These are phyloP conservation scores for Verticillium zaregamsianum DNA, from an alignment of 2,329 filamentous ascomycete genomes.

Conservation along the genomic window DNA sequence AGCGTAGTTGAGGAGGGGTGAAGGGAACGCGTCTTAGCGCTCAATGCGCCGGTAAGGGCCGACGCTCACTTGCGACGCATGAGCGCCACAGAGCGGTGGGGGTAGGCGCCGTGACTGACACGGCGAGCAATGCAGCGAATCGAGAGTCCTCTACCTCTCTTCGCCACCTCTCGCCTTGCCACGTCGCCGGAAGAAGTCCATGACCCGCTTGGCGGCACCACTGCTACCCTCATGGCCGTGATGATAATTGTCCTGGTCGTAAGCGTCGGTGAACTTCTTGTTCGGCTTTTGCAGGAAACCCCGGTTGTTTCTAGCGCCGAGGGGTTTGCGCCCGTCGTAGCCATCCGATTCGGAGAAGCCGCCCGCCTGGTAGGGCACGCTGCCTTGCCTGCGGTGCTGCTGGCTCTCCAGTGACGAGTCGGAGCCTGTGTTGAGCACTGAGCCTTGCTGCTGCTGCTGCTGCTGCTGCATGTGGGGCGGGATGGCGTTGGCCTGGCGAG, in stretches of 20 bases:
- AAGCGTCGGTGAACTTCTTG: conserved; percentile 85
- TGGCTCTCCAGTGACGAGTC: conserved; percentile 46
- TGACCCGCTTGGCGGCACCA: conserved; percentile 84
- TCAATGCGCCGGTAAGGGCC: conserved; percentile 9
- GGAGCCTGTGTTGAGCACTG: conserved; percentile 45
- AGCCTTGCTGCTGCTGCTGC: conserved; percentile 31
- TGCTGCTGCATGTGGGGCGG: conserved; percentile 37
- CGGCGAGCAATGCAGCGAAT: conserved; percentile 7
- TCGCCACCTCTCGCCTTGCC: conserved; percentile 68
- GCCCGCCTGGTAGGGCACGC: conserved; percentile 38
- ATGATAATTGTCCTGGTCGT: conserved; percentile 67
- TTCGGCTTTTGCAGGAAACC: conserved; percentile 77
- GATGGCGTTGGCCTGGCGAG: conserved; percentile 34
- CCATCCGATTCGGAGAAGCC: conserved; percentile 37
- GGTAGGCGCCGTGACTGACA: background rate
- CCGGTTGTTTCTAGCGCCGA: conserved; percentile 22
- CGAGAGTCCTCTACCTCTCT: conserved; percentile 34
- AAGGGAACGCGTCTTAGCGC: conserved; percentile 1
- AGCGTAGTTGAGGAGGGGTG: background rate
- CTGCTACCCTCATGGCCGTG: conserved; percentile 75
- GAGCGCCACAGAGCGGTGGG: conserved; percentile 7
- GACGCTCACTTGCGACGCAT: conserved; percentile 10
- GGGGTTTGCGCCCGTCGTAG: conserved; percentile 28
- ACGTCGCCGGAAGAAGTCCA: conserved; percentile 95
- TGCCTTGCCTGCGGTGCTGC: conserved; percentile 26